Conservation (phyloP, 2,329 filamentous ascomycete species). For the Talaromyces sp. region DNA sequence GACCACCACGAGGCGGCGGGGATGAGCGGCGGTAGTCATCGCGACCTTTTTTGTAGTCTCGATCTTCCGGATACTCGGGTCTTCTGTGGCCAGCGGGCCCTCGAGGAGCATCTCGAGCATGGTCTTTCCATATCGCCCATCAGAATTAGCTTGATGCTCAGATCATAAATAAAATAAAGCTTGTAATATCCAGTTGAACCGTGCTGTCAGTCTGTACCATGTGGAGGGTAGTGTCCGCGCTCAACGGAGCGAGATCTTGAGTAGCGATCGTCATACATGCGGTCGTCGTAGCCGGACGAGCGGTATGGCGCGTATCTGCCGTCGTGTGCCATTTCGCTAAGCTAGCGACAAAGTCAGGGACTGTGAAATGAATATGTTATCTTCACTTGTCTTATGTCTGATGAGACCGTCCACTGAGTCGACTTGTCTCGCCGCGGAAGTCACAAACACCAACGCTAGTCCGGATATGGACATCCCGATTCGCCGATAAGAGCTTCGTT, state of each 20-base stretch:
- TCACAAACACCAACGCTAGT: background rate
- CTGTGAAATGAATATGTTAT: background rate
- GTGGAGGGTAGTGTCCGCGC: conserved; percentile 41
- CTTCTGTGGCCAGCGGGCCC: conserved; percentile 37
- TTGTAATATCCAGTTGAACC: conserved; percentile 5
- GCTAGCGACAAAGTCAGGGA: background rate
- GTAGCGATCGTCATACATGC: conserved; percentile 47
- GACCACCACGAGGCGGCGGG: conserved; percentile 30
- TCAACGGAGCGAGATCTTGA: conserved; percentile 40
- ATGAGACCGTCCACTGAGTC: background rate
- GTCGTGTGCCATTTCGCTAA: conserved; percentile 19
- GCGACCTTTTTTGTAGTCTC: conserved; percentile 34
- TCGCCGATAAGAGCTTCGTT: background rate
- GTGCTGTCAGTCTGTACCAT: conserved; percentile 37
- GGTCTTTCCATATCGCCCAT: conserved; percentile 34
- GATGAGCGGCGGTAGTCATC: conserved; percentile 39
- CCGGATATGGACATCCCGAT: background rate
- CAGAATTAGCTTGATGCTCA: conserved; percentile 39
- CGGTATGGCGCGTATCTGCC: conserved; percentile 31
- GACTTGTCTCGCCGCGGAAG: background rate
- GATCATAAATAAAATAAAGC: conserved; percentile 16
- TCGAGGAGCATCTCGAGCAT: conserved; percentile 31
- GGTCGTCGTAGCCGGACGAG: conserved; percentile 30
- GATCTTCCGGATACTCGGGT: conserved; percentile 34
- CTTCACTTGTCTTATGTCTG: background rate